Conservation (phyloP, 305 asterid genomes). For the Ajuga reptans region DNA sequence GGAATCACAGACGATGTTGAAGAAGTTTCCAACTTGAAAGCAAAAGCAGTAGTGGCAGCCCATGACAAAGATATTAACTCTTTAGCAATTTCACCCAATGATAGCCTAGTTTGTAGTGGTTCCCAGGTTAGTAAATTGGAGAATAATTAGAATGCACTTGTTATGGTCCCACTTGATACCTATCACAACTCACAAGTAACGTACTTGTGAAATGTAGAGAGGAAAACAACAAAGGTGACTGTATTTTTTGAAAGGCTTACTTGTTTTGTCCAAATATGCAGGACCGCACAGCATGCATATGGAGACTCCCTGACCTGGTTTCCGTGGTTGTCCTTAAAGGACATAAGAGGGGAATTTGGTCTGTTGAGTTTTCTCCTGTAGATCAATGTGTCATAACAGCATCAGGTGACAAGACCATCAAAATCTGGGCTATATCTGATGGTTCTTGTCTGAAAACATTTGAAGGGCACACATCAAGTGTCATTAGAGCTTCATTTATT, state of each 20-base stretch:
- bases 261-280: constrained; percentile 29
- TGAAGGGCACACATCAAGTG: constrained; percentile 93
- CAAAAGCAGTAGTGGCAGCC: constrained; percentile 87
- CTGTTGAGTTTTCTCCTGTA: constrained; percentile 98
- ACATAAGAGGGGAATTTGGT: constrained; percentile 94
- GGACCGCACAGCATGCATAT: constrained; percentile 95
- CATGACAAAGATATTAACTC: constrained; percentile 97
- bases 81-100: constrained; percentile 85
- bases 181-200: not conserved
- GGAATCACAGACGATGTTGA: constrained; percentile 42
- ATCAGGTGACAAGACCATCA: constrained; percentile 88
- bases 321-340: constrained; percentile 71
- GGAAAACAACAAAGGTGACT: not conserved
- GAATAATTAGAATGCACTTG: not conserved
- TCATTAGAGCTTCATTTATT: constrained; percentile 75
- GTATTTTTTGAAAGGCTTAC: not conserved
- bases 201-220: not conserved
- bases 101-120: constrained; percentile 93
- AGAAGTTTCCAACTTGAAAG: constrained; percentile 51
- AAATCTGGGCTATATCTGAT: constrained; percentile 87
- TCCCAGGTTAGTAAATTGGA: constrained; percentile 62
- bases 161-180: not conserved
- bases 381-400: constrained; percentile 94
- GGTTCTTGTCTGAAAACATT: constrained; percentile 91
- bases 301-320: constrained; percentile 92